Base-by-base conservation (phyloP, 192 early-diverging fungal genomes). In the Coemansia erecta region DNA sequence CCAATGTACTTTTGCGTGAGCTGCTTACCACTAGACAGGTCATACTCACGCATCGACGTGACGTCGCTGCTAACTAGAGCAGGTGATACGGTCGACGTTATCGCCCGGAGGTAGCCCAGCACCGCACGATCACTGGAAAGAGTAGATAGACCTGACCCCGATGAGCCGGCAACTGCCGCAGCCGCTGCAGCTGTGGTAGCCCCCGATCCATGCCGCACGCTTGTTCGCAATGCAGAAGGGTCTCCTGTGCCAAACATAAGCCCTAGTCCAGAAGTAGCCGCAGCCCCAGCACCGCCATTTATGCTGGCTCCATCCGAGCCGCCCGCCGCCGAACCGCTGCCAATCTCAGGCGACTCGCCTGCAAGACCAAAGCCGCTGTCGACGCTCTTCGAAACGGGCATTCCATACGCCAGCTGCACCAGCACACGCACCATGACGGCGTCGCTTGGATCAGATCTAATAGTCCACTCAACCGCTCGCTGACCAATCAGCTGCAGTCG, bases 391-490 rank as follows among this genome's bases (percentile, higher is more conserved):
- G 65, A 44, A 6, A 68, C 74, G 4, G 64, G 57, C 11, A 67
- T 47, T 0, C 77, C 77, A 19, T 74, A 80, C 14, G 71, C 46
- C 48, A 74, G 57, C 68, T 74, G 77, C 10, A 80, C 51, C 19
- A 80, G 43, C 47, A 60, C 63, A 0, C 72, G 66, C 31, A 74
- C 47, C 77, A 80, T 66, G n/a, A 43, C 35, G n/a, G 64, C 28
- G 41, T 71, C 70, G 1, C 33, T 49, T 4, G 62, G 63, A 35
- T 70, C 68, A 3, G 68, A 56, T 33, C 35, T 14, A 14, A 80
- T 44, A 0, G 70, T 67, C 77, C 77, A 80, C 62, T 66, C 58
- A 2, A 80, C 63, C 0, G 77, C 77, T 10, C 58, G 58, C 56
- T 80, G 77, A 0, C 63, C 77, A 58, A 80, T 37, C 28, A 53